Evolutionary conservation across 805 yeast genomes (phyloP), one percentile per base, ranked within the genome.

Genomic region (Ogataea dorogensis): DNA sequence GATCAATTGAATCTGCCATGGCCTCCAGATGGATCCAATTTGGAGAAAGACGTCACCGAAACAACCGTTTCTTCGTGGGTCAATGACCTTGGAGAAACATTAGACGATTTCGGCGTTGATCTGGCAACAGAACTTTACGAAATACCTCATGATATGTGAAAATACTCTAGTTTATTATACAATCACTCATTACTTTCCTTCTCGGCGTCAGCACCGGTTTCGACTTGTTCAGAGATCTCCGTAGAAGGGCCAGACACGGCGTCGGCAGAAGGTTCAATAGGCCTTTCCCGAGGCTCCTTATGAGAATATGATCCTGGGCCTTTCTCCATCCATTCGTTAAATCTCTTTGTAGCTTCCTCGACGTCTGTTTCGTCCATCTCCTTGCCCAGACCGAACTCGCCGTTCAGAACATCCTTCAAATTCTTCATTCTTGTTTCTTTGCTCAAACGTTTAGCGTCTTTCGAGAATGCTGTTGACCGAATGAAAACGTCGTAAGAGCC

Each of bases 91-190:
- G 98, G 98, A n/a, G 97, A 91, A 52, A 72, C 73, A 9, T 63
- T 91, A 29, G 73, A 72, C 24, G 96, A 87, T 59, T 89, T 77
- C 57, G 98, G 98, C 0, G 98, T 91, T 2, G 97, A 89, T 53
- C 40, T 74, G 6, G 82, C 77, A 1, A 77, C 79, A 2, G 88
- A 80, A 49, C 34, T 43, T 13, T 43, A 46, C 29, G 53, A 45
- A 17, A 12, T 17, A 12, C 44, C 43, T 6, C 44, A 43, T 28
- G 7, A 11, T 17, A 33, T 39, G n/a, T 40, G 36, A 37, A 31
- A 12, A 29, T 21, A 27, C 21, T 16, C 23, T 13, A 24, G n/a
- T 35, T 19, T 35, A 35, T 35, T 35, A 35, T 35, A 35, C 39
- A 35, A 31, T 39, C 20, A 33, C 18, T 30, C 24, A 11, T 24